Conservation (phyloP, 768 basidiomycete genomes). For the Boletus pseudopeckii region DNA sequence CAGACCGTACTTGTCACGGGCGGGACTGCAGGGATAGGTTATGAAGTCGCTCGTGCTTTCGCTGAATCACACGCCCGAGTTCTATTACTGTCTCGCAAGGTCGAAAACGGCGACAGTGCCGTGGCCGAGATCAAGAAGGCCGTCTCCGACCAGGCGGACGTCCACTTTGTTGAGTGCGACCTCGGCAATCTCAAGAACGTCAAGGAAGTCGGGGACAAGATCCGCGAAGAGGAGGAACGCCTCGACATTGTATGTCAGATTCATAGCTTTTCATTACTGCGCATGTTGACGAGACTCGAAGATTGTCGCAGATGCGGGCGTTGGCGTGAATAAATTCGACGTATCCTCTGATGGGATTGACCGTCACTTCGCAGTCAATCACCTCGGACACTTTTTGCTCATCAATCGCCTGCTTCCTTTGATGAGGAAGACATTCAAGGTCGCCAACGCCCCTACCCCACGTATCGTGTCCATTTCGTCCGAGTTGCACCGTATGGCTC, state of each 20-base stretch:
- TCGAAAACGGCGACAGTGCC: neutral
- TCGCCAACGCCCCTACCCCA: neutral
- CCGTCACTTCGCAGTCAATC: neutral
- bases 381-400: neutral
- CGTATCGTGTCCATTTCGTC: conserved; percentile 6
- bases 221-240: neutral
- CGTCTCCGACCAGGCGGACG: neutral
- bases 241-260: neutral
- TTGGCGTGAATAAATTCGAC: neutral
- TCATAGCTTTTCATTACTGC: neutral
- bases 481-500: neutral
- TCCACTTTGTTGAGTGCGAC: conserved; percentile 1
- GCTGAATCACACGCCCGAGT: neutral
- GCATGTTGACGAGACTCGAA: neutral
- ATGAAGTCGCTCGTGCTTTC: neutral
- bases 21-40: neutral
- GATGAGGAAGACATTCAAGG: neutral
- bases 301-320: neutral
- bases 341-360: neutral
- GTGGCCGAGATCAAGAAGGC: neutral
- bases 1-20: neutral
- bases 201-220: neutral
- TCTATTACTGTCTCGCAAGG: neutral
- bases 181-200: neutral
- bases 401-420: conserved; percentile 3